Percentiles rank a stretch among this genome's conserved stretches.
Evolutionary conservation across 164 flowering plant genomes (phyloP).

Genomic region (Umbellularia californica): DNA sequence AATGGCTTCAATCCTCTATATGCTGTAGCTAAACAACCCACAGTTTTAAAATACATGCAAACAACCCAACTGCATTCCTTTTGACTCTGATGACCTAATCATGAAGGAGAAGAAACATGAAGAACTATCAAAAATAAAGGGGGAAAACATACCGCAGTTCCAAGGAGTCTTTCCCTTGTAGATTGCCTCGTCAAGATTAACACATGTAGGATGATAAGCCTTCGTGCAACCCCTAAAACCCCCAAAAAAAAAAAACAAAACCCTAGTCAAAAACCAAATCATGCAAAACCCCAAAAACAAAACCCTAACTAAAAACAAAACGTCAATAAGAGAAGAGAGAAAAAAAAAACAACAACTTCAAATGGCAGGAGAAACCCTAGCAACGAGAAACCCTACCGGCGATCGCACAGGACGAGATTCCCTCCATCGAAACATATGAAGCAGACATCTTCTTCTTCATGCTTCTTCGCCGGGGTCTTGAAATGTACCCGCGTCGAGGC

Average conservation of each 20-base stretch:
- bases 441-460: conserved; percentile 81
- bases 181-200: conserved; percentile 80
- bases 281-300: neutral
- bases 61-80: neutral
- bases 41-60: neutral
- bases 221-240: conserved; percentile 81
- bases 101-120: neutral
- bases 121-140: neutral
- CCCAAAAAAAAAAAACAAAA: neutral
- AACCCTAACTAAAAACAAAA: neutral
- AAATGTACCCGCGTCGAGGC: conserved; percentile 28
- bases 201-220: conserved; percentile 91
- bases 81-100: neutral
- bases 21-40: neutral
- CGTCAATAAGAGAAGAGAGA: neutral
- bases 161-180: conserved; percentile 76
- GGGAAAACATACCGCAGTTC: conserved; percentile 77
- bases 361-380: neutral
- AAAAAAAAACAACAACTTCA: neutral
- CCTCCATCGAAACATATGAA: conserved; percentile 97
- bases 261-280: neutral
- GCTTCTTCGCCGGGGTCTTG: conserved; percentile 22
- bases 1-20: neutral
- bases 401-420: conserved; percentile 86
- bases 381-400: conserved; percentile 46